phyloP scores from a whole-genome alignment of 1,284 basidiomycete genomes.

The Flammula alnicola region DNA sequence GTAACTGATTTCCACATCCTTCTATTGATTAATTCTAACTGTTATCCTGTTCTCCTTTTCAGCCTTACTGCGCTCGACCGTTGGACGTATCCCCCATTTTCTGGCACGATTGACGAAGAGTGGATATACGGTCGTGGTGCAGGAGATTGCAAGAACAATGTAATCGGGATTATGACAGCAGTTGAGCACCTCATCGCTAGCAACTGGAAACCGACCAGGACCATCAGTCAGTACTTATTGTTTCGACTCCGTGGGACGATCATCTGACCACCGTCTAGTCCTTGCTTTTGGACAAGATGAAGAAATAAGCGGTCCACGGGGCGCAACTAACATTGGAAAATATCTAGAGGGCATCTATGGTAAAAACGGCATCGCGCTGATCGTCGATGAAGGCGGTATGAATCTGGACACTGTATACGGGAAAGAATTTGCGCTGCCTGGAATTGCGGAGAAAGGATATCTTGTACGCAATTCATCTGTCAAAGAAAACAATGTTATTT shows the following conservation, averaged over 20 bases:
- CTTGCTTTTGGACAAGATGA: constrained; percentile 70
- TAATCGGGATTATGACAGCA: constrained; percentile 51
- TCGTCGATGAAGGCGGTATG: constrained; percentile 52
- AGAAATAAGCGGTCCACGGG: constrained; percentile 55
- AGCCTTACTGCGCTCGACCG: constrained; percentile 51
- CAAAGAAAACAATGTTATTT: background rate
- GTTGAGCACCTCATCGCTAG: constrained; percentile 51
- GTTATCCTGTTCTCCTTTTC: constrained; percentile 49
- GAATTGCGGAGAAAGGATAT: constrained; percentile 63
- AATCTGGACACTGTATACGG: constrained; percentile 37
- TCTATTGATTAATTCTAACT: background rate
- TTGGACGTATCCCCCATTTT: constrained; percentile 63
- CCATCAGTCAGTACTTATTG: constrained; percentile 34
- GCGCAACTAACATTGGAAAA: constrained; percentile 32
- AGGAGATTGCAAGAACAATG: constrained; percentile 54
- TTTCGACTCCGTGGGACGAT: background rate
- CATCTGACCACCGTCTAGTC: constrained; percentile 30
- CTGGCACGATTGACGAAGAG: constrained; percentile 52
- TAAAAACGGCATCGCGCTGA: constrained; percentile 52
- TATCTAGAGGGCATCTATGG: constrained; percentile 52
- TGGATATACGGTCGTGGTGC: constrained; percentile 57
- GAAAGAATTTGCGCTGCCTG: constrained; percentile 46
- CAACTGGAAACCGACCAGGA: constrained; percentile 49
- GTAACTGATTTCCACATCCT: constrained; percentile 11
- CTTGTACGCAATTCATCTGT: constrained; percentile 27